Evolutionary conservation across 768 basidiomycete species (phyloP).

Genomic region (Ramaria sp.): DNA sequence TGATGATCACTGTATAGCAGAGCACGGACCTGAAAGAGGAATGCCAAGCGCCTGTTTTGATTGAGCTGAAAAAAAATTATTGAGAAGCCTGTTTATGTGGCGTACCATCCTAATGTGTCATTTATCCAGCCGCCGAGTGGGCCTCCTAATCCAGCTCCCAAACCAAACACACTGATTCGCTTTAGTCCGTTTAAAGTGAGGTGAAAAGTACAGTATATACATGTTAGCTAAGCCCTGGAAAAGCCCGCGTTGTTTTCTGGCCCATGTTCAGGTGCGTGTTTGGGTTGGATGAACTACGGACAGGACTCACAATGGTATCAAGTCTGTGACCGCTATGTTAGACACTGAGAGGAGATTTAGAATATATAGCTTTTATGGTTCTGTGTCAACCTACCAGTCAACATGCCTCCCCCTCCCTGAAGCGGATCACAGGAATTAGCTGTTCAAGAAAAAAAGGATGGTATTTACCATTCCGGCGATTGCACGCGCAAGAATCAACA

Average conservation of each 20-base stretch:
- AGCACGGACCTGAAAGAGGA: conserved; percentile 24
- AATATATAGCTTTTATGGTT: neutral
- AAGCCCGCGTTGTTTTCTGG: conserved; percentile 66
- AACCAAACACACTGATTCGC: conserved; percentile 58
- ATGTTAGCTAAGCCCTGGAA: conserved; percentile 90
- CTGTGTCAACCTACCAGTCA: conserved; percentile 50
- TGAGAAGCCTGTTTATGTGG: conserved; percentile 9
- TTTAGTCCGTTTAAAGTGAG: neutral
- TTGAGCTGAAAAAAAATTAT: neutral
- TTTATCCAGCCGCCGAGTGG: conserved; percentile 79
- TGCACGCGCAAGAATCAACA: conserved; percentile 69
- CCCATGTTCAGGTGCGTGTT: neutral
- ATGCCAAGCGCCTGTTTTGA: conserved; percentile 63
- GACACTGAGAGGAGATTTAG: conserved; percentile 39
- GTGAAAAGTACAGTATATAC: conserved; percentile 30
- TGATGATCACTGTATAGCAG: neutral
- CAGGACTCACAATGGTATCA: conserved; percentile 69
- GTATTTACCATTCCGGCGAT: conserved; percentile 74
- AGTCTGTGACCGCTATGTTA: conserved; percentile 76
- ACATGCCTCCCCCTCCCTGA: conserved; percentile 38
- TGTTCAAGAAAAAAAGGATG: no score
- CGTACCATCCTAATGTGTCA: conserved; percentile 78
- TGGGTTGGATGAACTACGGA: neutral
- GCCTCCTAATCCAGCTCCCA: conserved; percentile 73
- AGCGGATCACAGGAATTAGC: no score